Evolutionary conservation across 1,139 yeast genomes (phyloP), one percentile per base, ranked within the genome.

Genomic region (Kodamaea suecica): DNA sequence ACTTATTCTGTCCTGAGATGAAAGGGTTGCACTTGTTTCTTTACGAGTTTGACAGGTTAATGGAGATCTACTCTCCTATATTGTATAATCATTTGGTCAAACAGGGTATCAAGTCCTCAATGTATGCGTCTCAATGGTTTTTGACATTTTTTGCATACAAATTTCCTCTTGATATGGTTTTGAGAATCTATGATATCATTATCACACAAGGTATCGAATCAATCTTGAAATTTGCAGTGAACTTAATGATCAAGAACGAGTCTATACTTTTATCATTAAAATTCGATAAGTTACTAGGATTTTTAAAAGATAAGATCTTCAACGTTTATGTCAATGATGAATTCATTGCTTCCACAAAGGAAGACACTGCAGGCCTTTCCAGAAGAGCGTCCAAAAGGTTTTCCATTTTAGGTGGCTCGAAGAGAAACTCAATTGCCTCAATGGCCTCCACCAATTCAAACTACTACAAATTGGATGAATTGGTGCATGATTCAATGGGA

Each of bases 91-190:
- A 92, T 62, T 65, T 92, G 50, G 72, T 76, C 17, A 78, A 86
- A 43, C 92, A 87, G 55, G 97, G 97, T 3, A 80, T 92, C 15
- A 76, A 82, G 42, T 82, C 95, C 1, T 82, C 92, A 15, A 90
- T 90, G 97, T 92, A 86, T 64, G 97, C 96, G 0, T 78, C 92
- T 1, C 97, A 92, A 58, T 92, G 97, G 97, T 88, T 92, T 53
- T 70, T 88, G 48, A 92, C 98, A 0, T 73, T 92, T 47, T 92
- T 92, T 63, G 95, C 96, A 10, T 92, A 92, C 65, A 84, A 85
- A 53, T 86, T 90, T 58, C 97, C 98, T 10, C 63, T 86, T 35
- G 84, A 80, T 37, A 80, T 87, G 50, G 95, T 87, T 27, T 66
- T 85, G 44, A 71, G 95, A 39, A 84, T 92, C 29, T 84, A 78